Percentiles rank a stretch among this genome's conserved stretches.
Conservation (phyloP, 2,329 filamentous ascomycete species). For the Aotearoamyces nothofagi region DNA sequence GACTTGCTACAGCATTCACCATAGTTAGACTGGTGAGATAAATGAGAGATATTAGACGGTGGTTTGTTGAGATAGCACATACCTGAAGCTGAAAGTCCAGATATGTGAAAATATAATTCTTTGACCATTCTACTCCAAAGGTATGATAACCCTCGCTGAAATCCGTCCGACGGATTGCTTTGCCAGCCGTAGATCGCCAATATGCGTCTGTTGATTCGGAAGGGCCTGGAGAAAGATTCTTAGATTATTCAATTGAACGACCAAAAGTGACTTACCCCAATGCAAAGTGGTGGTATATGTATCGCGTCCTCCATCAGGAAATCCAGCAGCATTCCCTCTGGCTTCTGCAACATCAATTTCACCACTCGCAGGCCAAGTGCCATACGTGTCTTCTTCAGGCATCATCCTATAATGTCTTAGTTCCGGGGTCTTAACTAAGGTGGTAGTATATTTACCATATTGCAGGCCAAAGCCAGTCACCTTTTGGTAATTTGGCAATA, state of each 20-base stretch:
- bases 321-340: conserved; percentile 28
- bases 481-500: conserved; percentile 32
- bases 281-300: conserved; percentile 28
- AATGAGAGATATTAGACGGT: no score
- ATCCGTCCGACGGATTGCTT: conserved; percentile 21
- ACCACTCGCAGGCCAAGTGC: conserved; percentile 32
- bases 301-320: conserved; percentile 25
- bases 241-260: no score
- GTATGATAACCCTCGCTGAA: conserved; percentile 30
- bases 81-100: no score
- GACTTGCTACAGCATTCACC: conserved; percentile 25
- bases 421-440: neutral
- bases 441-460: conserved; percentile 14
- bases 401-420: conserved; percentile 26
- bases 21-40: no score
- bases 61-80: no score
- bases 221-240: conserved; percentile 12
- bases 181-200: conserved; percentile 19
- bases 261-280: conserved; percentile 25
- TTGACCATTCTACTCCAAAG: conserved; percentile 35
- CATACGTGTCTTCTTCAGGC: conserved; percentile 30
- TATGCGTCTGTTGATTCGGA: conserved; percentile 8
- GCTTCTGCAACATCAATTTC: conserved; percentile 38
- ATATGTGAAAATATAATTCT: conserved; percentile 36
- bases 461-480: conserved; percentile 39